A percentile compares a stretch with the other conserved stretches of the same genome.
Conservation (phyloP, 371 early-diverging fungal genomes). For the Mortierella sp. region DNA sequence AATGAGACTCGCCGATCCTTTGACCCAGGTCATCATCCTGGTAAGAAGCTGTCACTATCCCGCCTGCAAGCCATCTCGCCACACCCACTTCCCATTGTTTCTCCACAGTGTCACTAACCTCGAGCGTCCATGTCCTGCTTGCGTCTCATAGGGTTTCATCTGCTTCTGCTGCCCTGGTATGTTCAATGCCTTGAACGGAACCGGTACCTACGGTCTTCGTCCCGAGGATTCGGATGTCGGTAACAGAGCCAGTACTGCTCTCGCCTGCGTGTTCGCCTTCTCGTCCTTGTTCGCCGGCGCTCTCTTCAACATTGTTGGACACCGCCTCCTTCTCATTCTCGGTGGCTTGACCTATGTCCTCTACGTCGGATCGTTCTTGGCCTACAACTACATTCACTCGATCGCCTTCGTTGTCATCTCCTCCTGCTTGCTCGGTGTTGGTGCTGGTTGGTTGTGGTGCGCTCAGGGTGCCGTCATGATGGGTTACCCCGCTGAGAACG, state of each 20-base stretch:
- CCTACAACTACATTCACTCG: conserved; percentile 58
- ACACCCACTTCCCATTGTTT: no score
- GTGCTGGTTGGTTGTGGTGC: conserved; percentile 66
- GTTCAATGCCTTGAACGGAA: conserved; percentile 82
- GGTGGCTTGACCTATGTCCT: conserved; percentile 67
- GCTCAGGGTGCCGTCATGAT: conserved; percentile 79
- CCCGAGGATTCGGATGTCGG: conserved; percentile 66
- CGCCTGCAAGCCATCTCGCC: no score
- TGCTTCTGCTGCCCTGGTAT: conserved; percentile 88
- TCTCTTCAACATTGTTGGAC: conserved; percentile 68
- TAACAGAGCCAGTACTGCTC: conserved; percentile 75
- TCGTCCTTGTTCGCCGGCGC: conserved; percentile 75
- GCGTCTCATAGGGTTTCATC: conserved; percentile 60
- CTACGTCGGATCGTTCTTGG: conserved; percentile 65
- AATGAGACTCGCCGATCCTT: conserved; percentile 53
- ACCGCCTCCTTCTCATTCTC: conserved; percentile 60
- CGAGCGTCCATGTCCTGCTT: background rate
- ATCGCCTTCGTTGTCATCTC: conserved; percentile 63
- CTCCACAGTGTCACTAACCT: no score
- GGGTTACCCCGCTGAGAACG: conserved; percentile 72
- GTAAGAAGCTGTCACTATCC: conserved; percentile 9
- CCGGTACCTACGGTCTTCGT: conserved; percentile 67
- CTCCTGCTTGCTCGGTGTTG: conserved; percentile 72
- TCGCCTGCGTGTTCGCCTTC: conserved; percentile 75
- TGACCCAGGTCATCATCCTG: conserved; percentile 68